Evolutionary conservation across 1,139 yeast genomes (phyloP).

Genomic region (Pichia sp.): DNA sequence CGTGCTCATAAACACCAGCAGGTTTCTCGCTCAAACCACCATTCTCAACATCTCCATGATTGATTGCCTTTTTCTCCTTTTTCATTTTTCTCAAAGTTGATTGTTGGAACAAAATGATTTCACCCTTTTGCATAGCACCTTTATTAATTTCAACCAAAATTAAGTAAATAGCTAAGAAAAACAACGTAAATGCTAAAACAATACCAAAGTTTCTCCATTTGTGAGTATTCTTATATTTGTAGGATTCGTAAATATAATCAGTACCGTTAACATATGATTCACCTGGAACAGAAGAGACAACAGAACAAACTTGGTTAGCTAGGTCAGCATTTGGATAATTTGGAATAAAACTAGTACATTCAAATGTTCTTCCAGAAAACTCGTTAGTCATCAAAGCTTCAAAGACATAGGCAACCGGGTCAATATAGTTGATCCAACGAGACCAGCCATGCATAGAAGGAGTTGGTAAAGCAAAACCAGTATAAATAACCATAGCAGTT

Average conservation of each 20-base stretch:
- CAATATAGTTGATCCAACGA: constrained; percentile 51
- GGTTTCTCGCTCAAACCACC: constrained; percentile 13
- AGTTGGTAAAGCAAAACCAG: constrained; percentile 50
- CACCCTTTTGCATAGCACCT: constrained; percentile 32
- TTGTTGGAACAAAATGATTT: constrained; percentile 27
- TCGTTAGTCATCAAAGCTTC: constrained; percentile 48
- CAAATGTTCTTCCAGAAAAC: constrained; percentile 46
- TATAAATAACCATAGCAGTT: constrained; percentile 42
- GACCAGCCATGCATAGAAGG: constrained; percentile 62
- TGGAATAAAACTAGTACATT: constrained; percentile 48
- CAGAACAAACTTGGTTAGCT: constrained; percentile 48
- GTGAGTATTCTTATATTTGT: constrained; percentile 24
- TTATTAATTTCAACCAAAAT: constrained; percentile 26
- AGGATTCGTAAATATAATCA: constrained; percentile 25
- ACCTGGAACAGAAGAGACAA: constrained; percentile 46
- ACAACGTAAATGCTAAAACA: constrained; percentile 27
- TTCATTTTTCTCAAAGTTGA: constrained; percentile 22
- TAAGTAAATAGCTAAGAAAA: constrained; percentile 27
- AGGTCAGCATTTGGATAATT: constrained; percentile 35
- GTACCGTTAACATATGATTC: constrained; percentile 25
- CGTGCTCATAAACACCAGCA: constrained; percentile 12
- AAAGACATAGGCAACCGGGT: constrained; percentile 49
- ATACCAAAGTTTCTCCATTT: constrained; percentile 34
- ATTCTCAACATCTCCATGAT: constrained; percentile 8
- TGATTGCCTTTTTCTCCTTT: constrained; percentile 12